Evolutionary conservation across 2,329 filamentous ascomycete genomes (phyloP).

Genomic region (Didymella pomorum): DNA sequence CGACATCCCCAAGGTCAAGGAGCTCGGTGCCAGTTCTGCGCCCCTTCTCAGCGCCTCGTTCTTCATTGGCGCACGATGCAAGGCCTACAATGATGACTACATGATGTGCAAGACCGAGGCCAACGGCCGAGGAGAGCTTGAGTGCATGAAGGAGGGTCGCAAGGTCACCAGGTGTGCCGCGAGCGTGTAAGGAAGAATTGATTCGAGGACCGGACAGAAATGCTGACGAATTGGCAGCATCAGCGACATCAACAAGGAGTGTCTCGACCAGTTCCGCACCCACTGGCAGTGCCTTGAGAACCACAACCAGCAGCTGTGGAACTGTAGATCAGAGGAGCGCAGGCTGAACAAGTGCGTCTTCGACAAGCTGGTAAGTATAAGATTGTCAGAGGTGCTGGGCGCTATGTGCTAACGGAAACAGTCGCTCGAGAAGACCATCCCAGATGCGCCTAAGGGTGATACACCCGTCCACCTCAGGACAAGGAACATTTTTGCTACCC

Average conservation of each 20-base stretch:
- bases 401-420: slow-evolving; percentile 33
- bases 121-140: slow-evolving; percentile 87
- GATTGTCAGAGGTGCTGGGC: not conserved
- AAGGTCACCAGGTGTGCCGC: slow-evolving; percentile 96
- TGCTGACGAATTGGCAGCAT: slow-evolving; percentile 63
- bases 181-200: slow-evolving; percentile 73
- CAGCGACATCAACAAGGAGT: slow-evolving; percentile 95
- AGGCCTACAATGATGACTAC: slow-evolving; percentile 96
- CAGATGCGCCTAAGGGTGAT: slow-evolving; percentile 59
- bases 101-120: slow-evolving; percentile 99
- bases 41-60: slow-evolving; percentile 90
- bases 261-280: slow-evolving; percentile 85
- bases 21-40: slow-evolving; percentile 91
- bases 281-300: slow-evolving; percentile 97
- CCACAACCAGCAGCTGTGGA: slow-evolving; percentile 97
- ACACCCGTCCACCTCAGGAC: slow-evolving; percentile 59
- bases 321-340: slow-evolving; percentile 88
- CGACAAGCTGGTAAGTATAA: slow-evolving; percentile 81
- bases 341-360: slow-evolving; percentile 94
- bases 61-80: slow-evolving; percentile 97
- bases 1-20: slow-evolving; percentile 88
- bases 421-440: slow-evolving; percentile 62
- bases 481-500: slow-evolving; percentile 53
- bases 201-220: not conserved
- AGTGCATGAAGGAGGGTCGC: slow-evolving; percentile 95